A percentile compares a stretch with the other conserved stretches of the same genome.
phyloP scores from a whole-genome alignment of 1,284 basidiomycete genomes.

The Apiotrichum veenhuisii region DNA sequence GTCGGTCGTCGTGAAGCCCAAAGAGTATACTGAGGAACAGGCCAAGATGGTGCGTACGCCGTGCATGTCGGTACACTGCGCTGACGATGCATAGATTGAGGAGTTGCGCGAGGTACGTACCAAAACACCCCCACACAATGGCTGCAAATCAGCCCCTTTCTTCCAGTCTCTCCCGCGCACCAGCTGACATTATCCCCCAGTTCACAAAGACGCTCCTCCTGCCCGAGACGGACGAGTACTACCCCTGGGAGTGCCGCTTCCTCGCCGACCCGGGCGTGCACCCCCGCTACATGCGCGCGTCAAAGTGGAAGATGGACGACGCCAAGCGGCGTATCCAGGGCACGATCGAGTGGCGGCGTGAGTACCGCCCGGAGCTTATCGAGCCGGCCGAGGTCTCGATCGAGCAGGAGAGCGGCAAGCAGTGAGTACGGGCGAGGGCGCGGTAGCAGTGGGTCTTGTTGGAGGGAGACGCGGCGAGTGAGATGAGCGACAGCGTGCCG shows the following conservation, averaged over 20 bases:
- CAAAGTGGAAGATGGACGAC: slow-evolving; percentile 74
- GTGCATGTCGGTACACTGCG: too few relatives aligned
- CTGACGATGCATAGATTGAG: slow-evolving; percentile 53
- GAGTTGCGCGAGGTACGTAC: slow-evolving; percentile 62
- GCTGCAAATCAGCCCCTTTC: too few relatives aligned
- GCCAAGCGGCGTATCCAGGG: slow-evolving; percentile 70
- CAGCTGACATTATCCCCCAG: too few relatives aligned
- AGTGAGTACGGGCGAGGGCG: slow-evolving; percentile 56
- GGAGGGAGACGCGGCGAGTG: too few relatives aligned
- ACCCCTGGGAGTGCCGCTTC: slow-evolving; percentile 72
- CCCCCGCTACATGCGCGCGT: slow-evolving; percentile 74
- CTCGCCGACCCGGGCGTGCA: slow-evolving; percentile 67
- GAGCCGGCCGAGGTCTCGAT: slow-evolving; percentile 66
- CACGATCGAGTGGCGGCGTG: slow-evolving; percentile 75
- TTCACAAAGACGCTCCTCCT: slow-evolving; percentile 62
- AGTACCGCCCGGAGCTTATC: slow-evolving; percentile 76
- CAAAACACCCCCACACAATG: too few relatives aligned
- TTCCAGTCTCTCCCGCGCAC: too few relatives aligned
- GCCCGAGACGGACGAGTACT: slow-evolving; percentile 64
- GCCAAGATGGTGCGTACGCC: not conserved
- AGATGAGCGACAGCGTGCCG: too few relatives aligned
- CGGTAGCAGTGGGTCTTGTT: too few relatives aligned
- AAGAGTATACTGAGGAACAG: slow-evolving; percentile 64
- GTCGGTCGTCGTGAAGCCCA: slow-evolving; percentile 48
- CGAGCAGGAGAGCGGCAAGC: slow-evolving; percentile 78